Evolutionary conservation across 2,329 filamentous ascomycete species (phyloP).

Genomic region (Zelopaecilomyces penicillatus): DNA sequence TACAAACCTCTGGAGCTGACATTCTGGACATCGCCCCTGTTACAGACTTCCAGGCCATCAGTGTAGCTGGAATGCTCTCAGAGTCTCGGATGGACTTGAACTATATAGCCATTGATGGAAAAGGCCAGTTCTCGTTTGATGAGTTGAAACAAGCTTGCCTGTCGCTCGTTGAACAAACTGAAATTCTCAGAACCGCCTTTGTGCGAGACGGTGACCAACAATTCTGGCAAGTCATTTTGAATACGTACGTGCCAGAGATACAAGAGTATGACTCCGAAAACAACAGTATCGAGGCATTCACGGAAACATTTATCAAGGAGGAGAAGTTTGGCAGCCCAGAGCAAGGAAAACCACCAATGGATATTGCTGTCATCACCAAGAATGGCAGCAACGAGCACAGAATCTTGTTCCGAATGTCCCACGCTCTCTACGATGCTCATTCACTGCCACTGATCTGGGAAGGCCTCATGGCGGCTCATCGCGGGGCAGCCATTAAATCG

Average conservation of each 20-base stretch:
- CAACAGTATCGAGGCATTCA: background rate
- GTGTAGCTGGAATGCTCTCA: background rate
- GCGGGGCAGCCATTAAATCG: background rate
- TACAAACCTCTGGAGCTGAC: background rate
- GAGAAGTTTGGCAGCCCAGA: background rate
- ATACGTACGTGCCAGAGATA: background rate
- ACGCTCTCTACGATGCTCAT: constrained; percentile 1
- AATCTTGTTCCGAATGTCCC: background rate
- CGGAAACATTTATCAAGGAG: background rate
- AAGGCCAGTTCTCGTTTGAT: background rate
- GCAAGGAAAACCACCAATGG: background rate
- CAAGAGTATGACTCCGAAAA: background rate
- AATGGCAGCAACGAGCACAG: background rate
- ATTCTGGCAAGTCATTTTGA: constrained; percentile 1
- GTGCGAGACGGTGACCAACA: background rate
- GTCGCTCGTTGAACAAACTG: background rate
- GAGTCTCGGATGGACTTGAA: background rate
- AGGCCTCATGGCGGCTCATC: background rate
- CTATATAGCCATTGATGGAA: background rate
- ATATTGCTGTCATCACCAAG: background rate
- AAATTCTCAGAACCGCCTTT: background rate
- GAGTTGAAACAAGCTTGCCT: background rate
- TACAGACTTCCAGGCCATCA: background rate
- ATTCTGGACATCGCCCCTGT: background rate
- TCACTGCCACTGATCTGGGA: background rate